Base-by-base conservation (phyloP, 805 yeast genomes). In the Candida pini region DNA sequence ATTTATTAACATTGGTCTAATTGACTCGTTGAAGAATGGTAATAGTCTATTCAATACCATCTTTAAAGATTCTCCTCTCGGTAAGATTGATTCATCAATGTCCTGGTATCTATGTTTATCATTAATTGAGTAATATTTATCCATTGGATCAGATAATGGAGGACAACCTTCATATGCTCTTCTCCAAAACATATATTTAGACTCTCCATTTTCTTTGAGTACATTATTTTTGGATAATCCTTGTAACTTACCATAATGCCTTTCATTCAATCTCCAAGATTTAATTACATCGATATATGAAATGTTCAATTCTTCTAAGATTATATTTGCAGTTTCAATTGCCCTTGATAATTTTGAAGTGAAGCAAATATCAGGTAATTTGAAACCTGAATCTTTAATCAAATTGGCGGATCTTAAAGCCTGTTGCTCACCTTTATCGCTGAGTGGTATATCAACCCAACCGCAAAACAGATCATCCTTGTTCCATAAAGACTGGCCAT, bases 201-300 rank as follows among this genome's bases (percentile, higher is more conserved):
- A 82, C 49, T 76, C 66, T 27, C 95, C 95, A 55, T 76, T 79
- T 48, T 73, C 63, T 44, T 69, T 63, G 49, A 82, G 62, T 20
- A 85, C 73, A 28, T 73, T 73, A 23, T 78, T 79, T 62, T 84
- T 84, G 45, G 81, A 73, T 52, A 75, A 72, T 32, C 94, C 94
- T 63, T 83, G 92, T 63, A 84, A 70, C 28, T 76, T 74, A 41
- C 94, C 94, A 63, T 83, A 83, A 62, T 83, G 94, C 60, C 94
- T 73, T 59, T 83, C 94, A 60, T 83, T 83, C 51, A 83, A 61
- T 61, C 90, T 71, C 90, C 90, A 83, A 4, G 81, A 69, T 61
- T 84, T 77, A 49, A 71, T 62, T 38, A 77, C 73, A 28, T 71
- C 72, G 26, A 62, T 33, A 39, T 54, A 73, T 49, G 64, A 63